Conservation (phyloP, 495 filamentous ascomycete species). For the Neurospora cerealis region DNA sequence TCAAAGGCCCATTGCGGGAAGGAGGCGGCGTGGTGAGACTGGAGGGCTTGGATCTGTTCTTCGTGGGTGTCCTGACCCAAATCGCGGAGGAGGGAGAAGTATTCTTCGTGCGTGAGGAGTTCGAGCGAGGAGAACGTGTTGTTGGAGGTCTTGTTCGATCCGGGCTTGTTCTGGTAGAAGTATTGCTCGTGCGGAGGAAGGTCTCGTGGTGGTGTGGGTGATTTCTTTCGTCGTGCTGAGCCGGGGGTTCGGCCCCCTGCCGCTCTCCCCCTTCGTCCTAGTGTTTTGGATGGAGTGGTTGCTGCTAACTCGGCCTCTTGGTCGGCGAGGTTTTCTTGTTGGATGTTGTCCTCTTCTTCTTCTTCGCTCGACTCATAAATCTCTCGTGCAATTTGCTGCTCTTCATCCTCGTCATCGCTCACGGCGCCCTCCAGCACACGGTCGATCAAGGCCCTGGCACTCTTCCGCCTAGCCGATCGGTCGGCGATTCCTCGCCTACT, state of each 20-base stretch:
- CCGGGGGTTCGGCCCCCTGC: conserved; percentile 20
- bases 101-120: conserved; percentile 82
- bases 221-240: conserved; percentile 45
- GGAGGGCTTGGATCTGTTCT: conserved; percentile 58
- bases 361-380: conserved; percentile 52
- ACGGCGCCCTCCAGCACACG: conserved; percentile 48
- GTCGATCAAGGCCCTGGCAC: conserved; percentile 62
- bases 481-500: conserved; percentile 58
- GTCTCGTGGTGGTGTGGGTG: conserved; percentile 68
- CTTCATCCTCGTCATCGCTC: conserved; percentile 69
- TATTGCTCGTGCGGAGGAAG: conserved; percentile 83
- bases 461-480: conserved; percentile 79
- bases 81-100: conserved; percentile 56
- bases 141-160: conserved; percentile 71
- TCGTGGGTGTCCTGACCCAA: conserved; percentile 53
- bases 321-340: conserved; percentile 29
- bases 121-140: conserved; percentile 69
- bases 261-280: conserved; percentile 12
- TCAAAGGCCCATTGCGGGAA: conserved; percentile 94
- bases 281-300: conserved; percentile 19
- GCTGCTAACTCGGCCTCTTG: conserved; percentile 1
- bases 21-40: conserved; percentile 63
- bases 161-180: conserved; percentile 84
- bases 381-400: conserved; percentile 59
- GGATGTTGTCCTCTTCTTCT: conserved; percentile 26